Conservation (phyloP, 2,329 filamentous ascomycete species). For the Aspergillus calidoustus region DNA sequence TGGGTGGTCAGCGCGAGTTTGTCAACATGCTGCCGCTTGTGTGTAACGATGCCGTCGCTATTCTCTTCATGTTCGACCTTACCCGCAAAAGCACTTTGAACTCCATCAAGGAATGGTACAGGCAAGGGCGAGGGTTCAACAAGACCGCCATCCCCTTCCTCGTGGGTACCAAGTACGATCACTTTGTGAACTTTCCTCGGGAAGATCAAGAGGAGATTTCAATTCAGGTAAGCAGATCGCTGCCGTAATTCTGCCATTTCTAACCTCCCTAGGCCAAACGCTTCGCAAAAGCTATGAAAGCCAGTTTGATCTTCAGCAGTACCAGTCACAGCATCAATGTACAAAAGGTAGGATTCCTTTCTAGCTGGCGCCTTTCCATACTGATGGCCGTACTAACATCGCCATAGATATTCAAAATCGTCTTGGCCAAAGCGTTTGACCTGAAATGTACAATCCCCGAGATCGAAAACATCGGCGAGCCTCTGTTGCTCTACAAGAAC, state of each 20-base stretch:
- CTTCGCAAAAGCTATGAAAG: conserved; percentile 98
- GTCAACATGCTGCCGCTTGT: conserved; percentile 99
- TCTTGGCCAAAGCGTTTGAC: conserved; percentile 97
- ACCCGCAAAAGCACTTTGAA: conserved; percentile 98
- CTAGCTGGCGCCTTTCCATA: neutral
- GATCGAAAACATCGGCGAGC: conserved; percentile 97
- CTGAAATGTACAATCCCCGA: conserved; percentile 98
- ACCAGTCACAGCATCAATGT: conserved; percentile 99
- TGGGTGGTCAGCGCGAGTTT: conserved; percentile 96
- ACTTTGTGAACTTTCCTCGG: conserved; percentile 97
- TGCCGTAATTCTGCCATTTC: conserved; percentile 12
- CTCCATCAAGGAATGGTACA: conserved; percentile 99
- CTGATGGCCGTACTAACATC: conserved; percentile 31
- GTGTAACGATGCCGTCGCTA: conserved; percentile 97
- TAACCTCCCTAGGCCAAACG: conserved; percentile 71
- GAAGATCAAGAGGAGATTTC: conserved; percentile 99
- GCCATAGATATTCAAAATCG: conserved; percentile 95
- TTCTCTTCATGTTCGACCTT: conserved; percentile 99
- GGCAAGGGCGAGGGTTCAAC: conserved; percentile 96
- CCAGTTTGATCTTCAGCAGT: conserved; percentile 96
- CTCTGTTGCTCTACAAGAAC: conserved; percentile 84
- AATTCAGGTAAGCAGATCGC: conserved; percentile 69
- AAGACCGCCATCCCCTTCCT: conserved; percentile 99
- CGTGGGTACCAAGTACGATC: conserved; percentile 97
- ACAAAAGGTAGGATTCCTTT: conserved; percentile 73